phyloP scores from a whole-genome alignment of 495 filamentous ascomycete species.

The Hyaloscypha hepaticicola region DNA sequence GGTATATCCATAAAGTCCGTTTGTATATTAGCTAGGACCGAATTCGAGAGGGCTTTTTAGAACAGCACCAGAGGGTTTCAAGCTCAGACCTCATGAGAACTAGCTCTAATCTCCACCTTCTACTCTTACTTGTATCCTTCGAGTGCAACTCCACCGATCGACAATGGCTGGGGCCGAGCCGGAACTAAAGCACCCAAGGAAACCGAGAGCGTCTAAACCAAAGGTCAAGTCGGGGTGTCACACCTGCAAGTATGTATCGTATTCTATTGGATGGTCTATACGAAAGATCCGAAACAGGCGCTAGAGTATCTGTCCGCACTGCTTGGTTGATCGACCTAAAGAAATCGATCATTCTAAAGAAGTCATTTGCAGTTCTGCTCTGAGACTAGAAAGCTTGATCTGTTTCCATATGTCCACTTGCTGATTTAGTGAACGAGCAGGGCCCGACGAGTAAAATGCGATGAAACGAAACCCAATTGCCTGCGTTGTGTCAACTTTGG shows the following conservation, averaged over 20 bases:
- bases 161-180: not conserved
- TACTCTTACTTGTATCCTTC: not conserved
- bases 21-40: not conserved
- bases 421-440: slow-evolving; percentile 23
- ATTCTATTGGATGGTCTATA: not conserved
- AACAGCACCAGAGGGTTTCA: not conserved
- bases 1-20: not conserved
- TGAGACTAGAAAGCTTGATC: not conserved
- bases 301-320: too few species aligned
- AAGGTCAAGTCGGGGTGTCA: slow-evolving; percentile 38
- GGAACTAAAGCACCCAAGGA: slow-evolving; percentile 8
- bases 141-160: not conserved
- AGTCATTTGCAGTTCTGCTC: not conserved
- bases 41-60: not conserved
- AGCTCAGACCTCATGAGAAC: not conserved
- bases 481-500: slow-evolving; percentile 40
- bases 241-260: slow-evolving; percentile 36
- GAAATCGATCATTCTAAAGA: not conserved
- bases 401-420: not conserved
- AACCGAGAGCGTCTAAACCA: slow-evolving; percentile 25
- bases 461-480: slow-evolving; percentile 43
- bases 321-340: too few species aligned
- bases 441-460: slow-evolving; percentile 44
- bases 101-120: not conserved
- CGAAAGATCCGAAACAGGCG: slow-evolving; percentile 1